Conservation (phyloP, 2,329 filamentous ascomycete species). For the Blastomyces parvus region DNA sequence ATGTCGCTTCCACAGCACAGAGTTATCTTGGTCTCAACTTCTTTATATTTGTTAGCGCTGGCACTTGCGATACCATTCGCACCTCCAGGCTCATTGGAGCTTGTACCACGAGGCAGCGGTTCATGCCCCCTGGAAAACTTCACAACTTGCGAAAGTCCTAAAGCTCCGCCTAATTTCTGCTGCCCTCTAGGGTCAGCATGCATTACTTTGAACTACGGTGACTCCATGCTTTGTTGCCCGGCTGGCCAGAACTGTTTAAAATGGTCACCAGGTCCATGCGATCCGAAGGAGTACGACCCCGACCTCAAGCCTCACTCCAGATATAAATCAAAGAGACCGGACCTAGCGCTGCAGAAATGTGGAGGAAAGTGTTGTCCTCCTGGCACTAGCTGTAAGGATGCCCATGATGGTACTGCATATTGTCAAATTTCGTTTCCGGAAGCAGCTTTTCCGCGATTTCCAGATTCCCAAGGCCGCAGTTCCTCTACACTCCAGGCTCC, state of each 20-base stretch:
- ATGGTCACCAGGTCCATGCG: slow-evolving; percentile 37
- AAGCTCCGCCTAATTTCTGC: slow-evolving; percentile 36
- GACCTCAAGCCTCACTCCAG: slow-evolving; percentile 26
- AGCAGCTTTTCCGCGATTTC: not conserved
- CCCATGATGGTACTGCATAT: not conserved
- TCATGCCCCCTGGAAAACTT: slow-evolving; percentile 26
- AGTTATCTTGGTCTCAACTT: not conserved
- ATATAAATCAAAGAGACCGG: slow-evolving; percentile 35
- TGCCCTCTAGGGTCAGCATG: slow-evolving; percentile 35
- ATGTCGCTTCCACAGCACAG: not conserved
- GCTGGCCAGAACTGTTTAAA: slow-evolving; percentile 31
- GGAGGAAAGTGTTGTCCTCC: slow-evolving; percentile 34
- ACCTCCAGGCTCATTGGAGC: slow-evolving; percentile 17
- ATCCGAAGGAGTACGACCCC: slow-evolving; percentile 35
- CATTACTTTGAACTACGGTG: slow-evolving; percentile 33
- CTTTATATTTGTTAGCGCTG: not conserved
- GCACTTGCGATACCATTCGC: slow-evolving; percentile 18
- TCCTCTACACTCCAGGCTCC: not conserved
- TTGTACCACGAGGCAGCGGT: slow-evolving; percentile 21
- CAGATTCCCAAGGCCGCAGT: not conserved
- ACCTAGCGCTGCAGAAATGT: slow-evolving; percentile 34
- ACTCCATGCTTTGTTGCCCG: slow-evolving; percentile 41
- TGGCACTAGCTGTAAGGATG: not conserved
- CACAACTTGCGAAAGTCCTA: slow-evolving; percentile 28
- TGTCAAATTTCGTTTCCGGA: not conserved